Percentiles rank a stretch among this genome's conserved stretches.
Conservation (phyloP, 495 filamentous ascomycete species). For the Aspergillus nanangensis region DNA sequence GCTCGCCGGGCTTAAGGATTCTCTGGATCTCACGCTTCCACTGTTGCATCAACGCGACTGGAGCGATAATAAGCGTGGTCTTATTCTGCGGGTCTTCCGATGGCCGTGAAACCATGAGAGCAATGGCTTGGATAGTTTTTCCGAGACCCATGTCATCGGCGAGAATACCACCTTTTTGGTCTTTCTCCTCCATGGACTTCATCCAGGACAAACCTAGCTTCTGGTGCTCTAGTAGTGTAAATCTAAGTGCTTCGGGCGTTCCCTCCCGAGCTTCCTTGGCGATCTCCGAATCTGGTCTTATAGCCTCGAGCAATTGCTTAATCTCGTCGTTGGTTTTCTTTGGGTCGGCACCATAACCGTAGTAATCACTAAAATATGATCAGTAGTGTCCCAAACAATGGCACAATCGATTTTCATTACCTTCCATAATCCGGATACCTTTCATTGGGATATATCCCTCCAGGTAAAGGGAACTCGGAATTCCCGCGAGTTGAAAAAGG, state of each 20-base stretch:
- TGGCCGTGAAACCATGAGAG: slow-evolving; percentile 72
- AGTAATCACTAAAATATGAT: slow-evolving; percentile 15
- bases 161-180: slow-evolving; percentile 77
- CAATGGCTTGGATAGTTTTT: slow-evolving; percentile 87
- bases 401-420: background rate
- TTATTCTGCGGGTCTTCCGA: slow-evolving; percentile 60
- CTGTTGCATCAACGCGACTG: slow-evolving; percentile 81
- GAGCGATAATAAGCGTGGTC: slow-evolving; percentile 84
- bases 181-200: slow-evolving; percentile 72
- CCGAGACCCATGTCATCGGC: slow-evolving; percentile 95
- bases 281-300: slow-evolving; percentile 68
- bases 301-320: slow-evolving; percentile 63
- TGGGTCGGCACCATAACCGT: slow-evolving; percentile 42
- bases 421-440: background rate
- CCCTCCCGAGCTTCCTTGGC: slow-evolving; percentile 60
- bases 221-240: slow-evolving; percentile 74
- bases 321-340: slow-evolving; percentile 61
- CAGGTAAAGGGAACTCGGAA: background rate
- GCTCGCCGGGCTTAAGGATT: slow-evolving; percentile 56
- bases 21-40: slow-evolving; percentile 82
- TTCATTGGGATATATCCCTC: slow-evolving; percentile 1
- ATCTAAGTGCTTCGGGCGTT: slow-evolving; percentile 70
- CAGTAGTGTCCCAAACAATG: background rate
- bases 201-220: slow-evolving; percentile 81
- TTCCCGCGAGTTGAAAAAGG: background rate